Conservation (phyloP, 108 stramenopile genomes). For the Discostella stelligeroides region DNA sequence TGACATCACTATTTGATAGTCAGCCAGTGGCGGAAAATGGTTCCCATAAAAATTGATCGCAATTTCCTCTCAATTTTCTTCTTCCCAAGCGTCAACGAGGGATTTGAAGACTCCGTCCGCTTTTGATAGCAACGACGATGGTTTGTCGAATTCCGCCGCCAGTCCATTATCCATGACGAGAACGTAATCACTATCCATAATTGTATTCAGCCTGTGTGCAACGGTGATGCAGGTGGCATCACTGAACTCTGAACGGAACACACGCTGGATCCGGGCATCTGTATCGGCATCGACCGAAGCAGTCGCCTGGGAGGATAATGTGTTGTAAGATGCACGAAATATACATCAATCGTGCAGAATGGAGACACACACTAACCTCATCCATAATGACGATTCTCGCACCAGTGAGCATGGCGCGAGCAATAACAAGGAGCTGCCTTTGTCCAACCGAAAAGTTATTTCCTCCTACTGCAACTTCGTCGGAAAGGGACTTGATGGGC, state of each 20-base stretch:
- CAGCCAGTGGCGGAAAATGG: no score
- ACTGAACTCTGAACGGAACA: constrained; percentile 72
- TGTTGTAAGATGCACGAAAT: no score
- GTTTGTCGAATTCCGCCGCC: constrained; percentile 82
- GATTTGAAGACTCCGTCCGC: constrained; percentile 75
- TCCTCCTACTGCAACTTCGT: constrained; percentile 86
- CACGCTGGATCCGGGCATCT: constrained; percentile 88
- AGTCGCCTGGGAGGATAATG: constrained; percentile 11
- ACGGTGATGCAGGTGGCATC: constrained; percentile 85
- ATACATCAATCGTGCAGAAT: no score
- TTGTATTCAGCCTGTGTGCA: constrained; percentile 95
- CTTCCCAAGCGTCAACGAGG: constrained; percentile 69
- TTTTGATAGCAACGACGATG: constrained; percentile 57
- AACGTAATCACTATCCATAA: constrained; percentile 93
- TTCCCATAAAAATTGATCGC: no score
- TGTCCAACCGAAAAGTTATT: constrained; percentile 94
- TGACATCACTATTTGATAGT: no score
- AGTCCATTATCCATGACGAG: constrained; percentile 93
- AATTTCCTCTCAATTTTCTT: constrained; percentile 21
- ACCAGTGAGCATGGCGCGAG: constrained; percentile 84
- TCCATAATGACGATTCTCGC: constrained; percentile 90
- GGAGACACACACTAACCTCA: constrained; percentile 44
- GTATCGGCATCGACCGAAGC: constrained; percentile 91
- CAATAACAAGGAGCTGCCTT: constrained; percentile 95
- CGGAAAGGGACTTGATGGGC: constrained; percentile 66